Evolutionary conservation across 1,139 yeast genomes (phyloP), one percentile per base, ranked within the genome.

Genomic region (Suhomyces wounanorum): DNA sequence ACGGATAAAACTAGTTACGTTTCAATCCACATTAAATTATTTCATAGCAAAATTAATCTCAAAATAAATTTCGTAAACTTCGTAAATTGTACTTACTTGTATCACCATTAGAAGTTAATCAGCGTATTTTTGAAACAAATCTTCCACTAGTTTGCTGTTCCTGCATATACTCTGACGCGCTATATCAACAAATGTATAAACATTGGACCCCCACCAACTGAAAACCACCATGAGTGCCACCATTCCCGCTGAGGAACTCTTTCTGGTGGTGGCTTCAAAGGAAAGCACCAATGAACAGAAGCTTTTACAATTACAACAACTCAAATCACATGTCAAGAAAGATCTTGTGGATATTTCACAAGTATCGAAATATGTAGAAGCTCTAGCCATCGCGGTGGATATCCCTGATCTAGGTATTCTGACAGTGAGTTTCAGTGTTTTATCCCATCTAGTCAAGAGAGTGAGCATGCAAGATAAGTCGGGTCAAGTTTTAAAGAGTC

Each of bases 361-460:
- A 42, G 85, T 83, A 2, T 81, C 80, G 11, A 64, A 72, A 40
- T 86, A 86, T 65, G 78, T 87, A 55, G 83, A 82, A 48, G 79
- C 88, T 0, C 69, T 87, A 41, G 67, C 78, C 13, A 58, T 72
- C 9, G 84, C 83, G 1, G 71, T 75, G 40, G 73, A 75, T 50
- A 67, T 76, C 1, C 61, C 67, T 3, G 79, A 77, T 44, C 54
- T 67, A 26, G 69, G 75, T n/a, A 71, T 84, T 23, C 73, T 74
- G 53, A 61, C 76, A 0, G 60, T 74, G 38, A 79, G 87, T 1
- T 88, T 89, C 63, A 83, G 89, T 13, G 79, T 90, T 10, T 67
- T 88, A 10, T 87, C 92, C 53, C 94, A 90, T 62, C 69, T 90
- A 44, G 81, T 89, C 28, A 89, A 88, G 59, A 75, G 97, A 17